phyloP scores from a whole-genome alignment of 2,329 filamentous ascomycete species.

The Coleophoma cylindrospora region DNA sequence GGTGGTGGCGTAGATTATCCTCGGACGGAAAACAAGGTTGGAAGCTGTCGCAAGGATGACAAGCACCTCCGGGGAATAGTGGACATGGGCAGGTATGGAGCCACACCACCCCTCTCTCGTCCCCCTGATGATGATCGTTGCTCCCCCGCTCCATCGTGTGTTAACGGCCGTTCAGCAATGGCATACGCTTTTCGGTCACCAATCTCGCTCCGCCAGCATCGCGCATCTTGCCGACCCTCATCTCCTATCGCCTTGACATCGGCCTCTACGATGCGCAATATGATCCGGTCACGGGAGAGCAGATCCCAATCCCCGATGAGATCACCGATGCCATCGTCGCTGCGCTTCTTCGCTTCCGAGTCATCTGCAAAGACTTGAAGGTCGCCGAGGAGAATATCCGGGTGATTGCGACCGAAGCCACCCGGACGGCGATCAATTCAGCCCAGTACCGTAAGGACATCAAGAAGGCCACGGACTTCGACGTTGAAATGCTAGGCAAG shows the following conservation, averaged over 20 bases:
- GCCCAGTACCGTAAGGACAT: slow-evolving; percentile 48
- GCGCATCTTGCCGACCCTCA: slow-evolving; percentile 53
- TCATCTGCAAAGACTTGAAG: slow-evolving; percentile 50
- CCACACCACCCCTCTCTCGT: neutral
- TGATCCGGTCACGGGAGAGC: slow-evolving; percentile 30
- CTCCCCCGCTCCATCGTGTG: neutral
- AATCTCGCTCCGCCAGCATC: slow-evolving; percentile 50
- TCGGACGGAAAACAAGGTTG: neutral
- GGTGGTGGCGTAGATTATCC: slow-evolving; percentile 1
- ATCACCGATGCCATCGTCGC: slow-evolving; percentile 46
- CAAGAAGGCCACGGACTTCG: slow-evolving; percentile 50
- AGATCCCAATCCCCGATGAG: slow-evolving; percentile 45
- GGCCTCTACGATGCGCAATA: slow-evolving; percentile 63
- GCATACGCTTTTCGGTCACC: slow-evolving; percentile 67
- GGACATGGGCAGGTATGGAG: slow-evolving; percentile 31
- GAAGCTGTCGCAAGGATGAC: slow-evolving; percentile 4
- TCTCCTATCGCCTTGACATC: slow-evolving; percentile 53
- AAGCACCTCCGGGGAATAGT: slow-evolving; percentile 25
- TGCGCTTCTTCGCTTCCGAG: slow-evolving; percentile 50
- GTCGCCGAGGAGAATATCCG: slow-evolving; percentile 48
- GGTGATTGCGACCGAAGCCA: slow-evolving; percentile 63
- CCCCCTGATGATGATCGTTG: neutral
- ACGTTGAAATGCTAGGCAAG: slow-evolving; percentile 56
- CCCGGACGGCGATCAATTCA: slow-evolving; percentile 55
- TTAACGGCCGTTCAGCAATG: slow-evolving; percentile 44